phyloP scores from a whole-genome alignment of 139 green algal species.

The Ettlia oleoabundans region DNA sequence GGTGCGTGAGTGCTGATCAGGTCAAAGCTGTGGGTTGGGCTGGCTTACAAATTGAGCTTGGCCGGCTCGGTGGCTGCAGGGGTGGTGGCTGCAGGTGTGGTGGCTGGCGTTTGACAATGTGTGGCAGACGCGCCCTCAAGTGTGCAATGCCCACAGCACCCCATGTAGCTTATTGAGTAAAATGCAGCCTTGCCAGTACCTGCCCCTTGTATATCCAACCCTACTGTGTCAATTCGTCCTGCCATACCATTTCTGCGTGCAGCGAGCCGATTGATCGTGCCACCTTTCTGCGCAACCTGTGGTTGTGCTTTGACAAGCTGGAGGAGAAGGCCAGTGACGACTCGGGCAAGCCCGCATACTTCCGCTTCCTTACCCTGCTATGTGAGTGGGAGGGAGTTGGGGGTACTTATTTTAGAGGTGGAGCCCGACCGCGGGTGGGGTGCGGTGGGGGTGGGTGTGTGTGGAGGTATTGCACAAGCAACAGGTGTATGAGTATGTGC shows the following conservation, averaged over 20 bases:
- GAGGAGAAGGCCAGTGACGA: constrained; percentile 48
- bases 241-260: not conserved
- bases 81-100: too few relatives aligned
- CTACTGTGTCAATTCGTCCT: not conserved
- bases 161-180: too few relatives aligned
- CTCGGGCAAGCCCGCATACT: constrained; percentile 90
- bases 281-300: constrained; percentile 71
- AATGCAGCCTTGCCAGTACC: too few relatives aligned
- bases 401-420: too few relatives aligned
- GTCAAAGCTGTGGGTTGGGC: not conserved
- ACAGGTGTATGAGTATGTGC: too few relatives aligned
- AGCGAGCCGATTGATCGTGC: constrained; percentile 52
- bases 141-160: too few relatives aligned
- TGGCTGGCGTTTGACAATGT: too few relatives aligned
- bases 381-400: constrained; percentile 48
- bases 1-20: constrained; percentile 41
- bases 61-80: too few relatives aligned
- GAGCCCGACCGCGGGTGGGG: too few relatives aligned
- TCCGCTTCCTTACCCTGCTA: constrained; percentile 95
- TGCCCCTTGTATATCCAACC: not conserved
- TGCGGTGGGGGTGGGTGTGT: not conserved
- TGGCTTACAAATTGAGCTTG: too few relatives aligned
- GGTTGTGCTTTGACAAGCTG: constrained; percentile 58
- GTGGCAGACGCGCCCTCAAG: too few relatives aligned
- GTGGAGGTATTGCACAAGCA: not conserved